Base-by-base conservation (phyloP, 768 basidiomycete species). In the Sporobolomyces roseus region DNA sequence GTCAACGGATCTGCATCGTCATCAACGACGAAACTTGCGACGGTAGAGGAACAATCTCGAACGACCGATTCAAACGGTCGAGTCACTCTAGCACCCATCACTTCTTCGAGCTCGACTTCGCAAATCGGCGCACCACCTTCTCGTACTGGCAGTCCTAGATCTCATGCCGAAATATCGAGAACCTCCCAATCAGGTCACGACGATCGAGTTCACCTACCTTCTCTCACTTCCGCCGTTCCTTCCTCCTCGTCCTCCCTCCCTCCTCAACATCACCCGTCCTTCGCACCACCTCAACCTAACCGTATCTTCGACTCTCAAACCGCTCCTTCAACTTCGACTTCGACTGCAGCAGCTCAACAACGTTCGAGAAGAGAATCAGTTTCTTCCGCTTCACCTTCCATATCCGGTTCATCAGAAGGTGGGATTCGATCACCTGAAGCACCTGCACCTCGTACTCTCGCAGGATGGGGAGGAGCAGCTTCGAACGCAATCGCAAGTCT, bases 341-440 rank as follows among this genome's bases (percentile, higher is more conserved):
- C 25, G 54, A 41, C 21, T 55, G 3, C 23, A 27, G 12, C 56
- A 29, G 13, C 46, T 17, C 60, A 51, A 35, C 60, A 61, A 38
- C 43, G 61, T 16, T 30, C 48, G 12, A 23, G 70, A 10, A 30
- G 66, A 36, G 63, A 46, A 35, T 68, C 66, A 14, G 64, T 63
- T 30, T 72, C 71, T 30, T 65, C 63, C 30, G 63, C 59, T 16
- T 72, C 70, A 14, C 54, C 66, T 10, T 65, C 63, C 0, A 29
- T 45, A 1, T 56, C 53, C 14, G 70, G 63, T 25, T 65, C 66
- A 17, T 65, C 63, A 12, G 71, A 72, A 9, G 71, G 71, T 5
- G 58, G 58, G 19, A 4, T 72, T 14, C 59, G 71, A 14, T 62
- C 60, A 5, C 71, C 71, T 19, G 63, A 65, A 17, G 27, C 59